Base-by-base conservation (phyloP, 257 asterid species). In the Capsicum pubescens region DNA sequence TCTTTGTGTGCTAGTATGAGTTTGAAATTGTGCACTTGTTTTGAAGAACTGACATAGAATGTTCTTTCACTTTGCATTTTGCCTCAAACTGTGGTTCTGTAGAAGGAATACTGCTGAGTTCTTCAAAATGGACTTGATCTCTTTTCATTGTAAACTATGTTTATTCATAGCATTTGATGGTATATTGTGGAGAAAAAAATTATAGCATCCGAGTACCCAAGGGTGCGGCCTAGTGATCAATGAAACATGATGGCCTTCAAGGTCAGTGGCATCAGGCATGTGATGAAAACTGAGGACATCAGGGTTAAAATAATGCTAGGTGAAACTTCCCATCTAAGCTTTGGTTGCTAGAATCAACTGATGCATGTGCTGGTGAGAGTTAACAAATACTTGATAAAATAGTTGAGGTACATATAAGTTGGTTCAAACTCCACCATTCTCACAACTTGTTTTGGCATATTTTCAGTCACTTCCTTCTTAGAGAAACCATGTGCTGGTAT, bases 401-500 rank as follows among this genome's bases (percentile, higher is more conserved):
- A 68, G 52, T 67, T 42, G 44, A 68, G 52, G 4, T 36, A 14
- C 21, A 7, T 21, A 8, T 67, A 36, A 35, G 2, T 67, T 67
- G 16, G 44, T 67, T 64, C 71, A 64, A 12, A 64, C 71, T 5
- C 70, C 69, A 21, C 39, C 70, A 11, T 6, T 64, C 9, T 64
- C 44, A 64, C 70, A 26, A 3, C 46, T 52, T 74, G 44, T 32
- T 52, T 54, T 52, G 63, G 57, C 58, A 76, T 76, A 63, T 76
- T 15, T 26, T 26, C 50, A 74, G 61, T 3, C 81, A 74, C 21
- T 52, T 21, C 8, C 44, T 52, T 52, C 81, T 52, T 1, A 13
- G 63, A 76, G 63, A 13, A 76, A 21, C 81, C 61, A 52, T 76
- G 81, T 76, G 26, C 46, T 52, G 6, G 48, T 52, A 76, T 76